Evolutionary conservation across 306 rosid genomes (phyloP).

Genomic region (Argentina anserina): DNA sequence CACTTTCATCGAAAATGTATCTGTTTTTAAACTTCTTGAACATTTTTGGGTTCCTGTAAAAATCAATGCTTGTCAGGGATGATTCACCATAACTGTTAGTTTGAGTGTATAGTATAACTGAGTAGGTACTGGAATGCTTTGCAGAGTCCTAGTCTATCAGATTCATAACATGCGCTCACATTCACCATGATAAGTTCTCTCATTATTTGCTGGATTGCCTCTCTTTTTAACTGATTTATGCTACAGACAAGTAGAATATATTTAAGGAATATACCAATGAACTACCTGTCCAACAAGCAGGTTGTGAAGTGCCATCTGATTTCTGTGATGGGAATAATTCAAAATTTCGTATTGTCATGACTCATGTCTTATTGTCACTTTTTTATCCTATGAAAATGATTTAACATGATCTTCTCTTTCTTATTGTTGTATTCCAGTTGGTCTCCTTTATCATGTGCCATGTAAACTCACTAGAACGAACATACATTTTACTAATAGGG

Average conservation of each 20-base stretch:
- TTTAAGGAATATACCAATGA: not conserved
- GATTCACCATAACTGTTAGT: not conserved
- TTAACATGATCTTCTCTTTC: not conserved
- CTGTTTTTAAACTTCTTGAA: not conserved
- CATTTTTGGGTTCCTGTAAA: not conserved
- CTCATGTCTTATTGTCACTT: not conserved
- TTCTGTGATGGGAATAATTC: not conserved
- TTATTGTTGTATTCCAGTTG: not conserved
- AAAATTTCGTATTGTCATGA: not conserved
- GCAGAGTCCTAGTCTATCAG: not conserved
- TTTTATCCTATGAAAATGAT: not conserved
- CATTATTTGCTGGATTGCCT: not conserved
- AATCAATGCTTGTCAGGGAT: not conserved
- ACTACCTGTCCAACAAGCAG: not conserved
- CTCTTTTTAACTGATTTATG: not conserved
- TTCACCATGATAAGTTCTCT: not conserved
- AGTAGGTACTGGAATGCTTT: not conserved
- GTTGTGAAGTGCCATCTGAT: not conserved
- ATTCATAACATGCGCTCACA: not conserved
- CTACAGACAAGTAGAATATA: not conserved
- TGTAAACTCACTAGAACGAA: slow-evolving; percentile 1
- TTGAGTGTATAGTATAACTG: not conserved
- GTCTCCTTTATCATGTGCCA: not conserved
- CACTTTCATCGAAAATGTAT: not conserved
- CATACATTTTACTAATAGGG: slow-evolving; percentile 44